Conservation (phyloP, 768 basidiomycete species). For the Dendrothele bispora region DNA sequence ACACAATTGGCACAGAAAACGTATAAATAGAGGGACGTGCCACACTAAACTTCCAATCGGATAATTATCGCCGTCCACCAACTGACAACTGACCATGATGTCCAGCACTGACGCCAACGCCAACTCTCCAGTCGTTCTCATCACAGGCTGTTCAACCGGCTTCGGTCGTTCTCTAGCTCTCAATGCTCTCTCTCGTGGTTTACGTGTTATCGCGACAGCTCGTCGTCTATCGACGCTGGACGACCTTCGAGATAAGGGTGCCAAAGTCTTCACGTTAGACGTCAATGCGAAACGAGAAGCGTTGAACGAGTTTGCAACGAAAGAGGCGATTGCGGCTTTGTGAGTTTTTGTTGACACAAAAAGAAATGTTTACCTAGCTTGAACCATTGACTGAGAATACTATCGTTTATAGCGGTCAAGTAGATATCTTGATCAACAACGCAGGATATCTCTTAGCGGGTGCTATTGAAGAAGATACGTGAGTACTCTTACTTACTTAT, state of each 20-base stretch:
- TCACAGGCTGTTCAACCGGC: conserved; percentile 29
- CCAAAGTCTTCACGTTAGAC: conserved; percentile 23
- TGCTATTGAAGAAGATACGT: conserved; percentile 13
- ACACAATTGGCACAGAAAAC: too few relatives aligned
- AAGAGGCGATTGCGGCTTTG: conserved; percentile 19
- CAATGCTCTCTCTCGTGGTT: conserved; percentile 22
- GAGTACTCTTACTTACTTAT: background rate
- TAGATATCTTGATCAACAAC: conserved; percentile 27
- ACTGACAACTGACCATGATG: too few relatives aligned
- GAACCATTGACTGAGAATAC: background rate
- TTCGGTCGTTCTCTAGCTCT: conserved; percentile 22
- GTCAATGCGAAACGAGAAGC: conserved; percentile 20
- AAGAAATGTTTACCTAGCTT: background rate
- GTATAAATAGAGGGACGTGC: too few relatives aligned
- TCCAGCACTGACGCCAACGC: too few relatives aligned
- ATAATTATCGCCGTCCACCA: too few relatives aligned
- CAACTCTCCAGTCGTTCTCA: conserved; percentile 11
- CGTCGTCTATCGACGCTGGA: conserved; percentile 19
- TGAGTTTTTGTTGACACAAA: background rate
- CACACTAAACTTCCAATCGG: too few relatives aligned
- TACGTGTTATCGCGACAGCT: conserved; percentile 32
- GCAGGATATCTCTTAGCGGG: conserved; percentile 20
- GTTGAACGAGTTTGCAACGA: conserved; percentile 17
- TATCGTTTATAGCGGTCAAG: conserved; percentile 12
- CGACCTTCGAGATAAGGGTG: conserved; percentile 23